phyloP scores from a whole-genome alignment of 1,139 yeast species.

The Magnusiomyces tetraspermus region DNA sequence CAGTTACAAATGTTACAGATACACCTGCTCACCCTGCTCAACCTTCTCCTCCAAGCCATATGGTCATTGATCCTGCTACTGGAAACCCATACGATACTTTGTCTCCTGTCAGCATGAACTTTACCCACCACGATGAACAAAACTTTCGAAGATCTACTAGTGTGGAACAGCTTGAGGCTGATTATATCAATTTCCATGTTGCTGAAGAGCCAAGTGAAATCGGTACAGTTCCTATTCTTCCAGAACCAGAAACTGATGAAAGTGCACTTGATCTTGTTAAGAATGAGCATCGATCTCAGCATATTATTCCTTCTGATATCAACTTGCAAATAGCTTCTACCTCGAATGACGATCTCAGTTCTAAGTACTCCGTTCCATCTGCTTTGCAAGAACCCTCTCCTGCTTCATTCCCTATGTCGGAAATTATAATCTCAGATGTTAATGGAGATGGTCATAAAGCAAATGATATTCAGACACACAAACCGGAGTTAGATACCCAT shows the following conservation, averaged over 20 bases:
- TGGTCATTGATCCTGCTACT: constrained; percentile 1
- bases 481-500: not conserved
- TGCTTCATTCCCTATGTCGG: not conserved
- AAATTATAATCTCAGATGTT: not conserved
- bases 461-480: not conserved
- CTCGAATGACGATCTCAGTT: not conserved
- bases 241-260: not conserved
- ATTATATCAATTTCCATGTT: constrained; percentile 13
- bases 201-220: constrained; percentile 4
- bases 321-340: not conserved
- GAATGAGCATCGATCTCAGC: not conserved
- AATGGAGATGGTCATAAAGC: not conserved
- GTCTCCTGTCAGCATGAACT: not conserved
- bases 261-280: not conserved
- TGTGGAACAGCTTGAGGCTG: constrained; percentile 16
- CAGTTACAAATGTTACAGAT: not conserved
- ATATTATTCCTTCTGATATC: not conserved
- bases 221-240: not conserved
- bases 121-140: constrained; percentile 25
- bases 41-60: constrained; percentile 1
- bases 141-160: constrained; percentile 17
- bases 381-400: not conserved
- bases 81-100: constrained; percentile 1
- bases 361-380: not conserved
- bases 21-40: not conserved